Evolutionary conservation across 768 basidiomycete species (phyloP), one percentile per base, ranked within the genome.

Genomic region (Lyophyllum shimeji): DNA sequence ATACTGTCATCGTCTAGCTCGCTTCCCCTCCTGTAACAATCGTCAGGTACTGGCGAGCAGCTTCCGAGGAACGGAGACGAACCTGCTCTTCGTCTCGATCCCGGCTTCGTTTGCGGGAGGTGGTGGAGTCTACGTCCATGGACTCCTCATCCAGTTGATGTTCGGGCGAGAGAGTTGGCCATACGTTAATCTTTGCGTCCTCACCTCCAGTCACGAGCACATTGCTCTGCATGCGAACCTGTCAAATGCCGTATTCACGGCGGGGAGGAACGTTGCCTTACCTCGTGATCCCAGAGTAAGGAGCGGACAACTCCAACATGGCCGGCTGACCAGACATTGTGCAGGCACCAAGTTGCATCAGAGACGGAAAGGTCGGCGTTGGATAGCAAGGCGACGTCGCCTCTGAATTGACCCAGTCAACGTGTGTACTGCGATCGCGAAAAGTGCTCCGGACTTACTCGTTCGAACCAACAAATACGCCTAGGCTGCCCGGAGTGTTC

Each of bases 401-500:
- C 86, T 64, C 85, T 87, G 27, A 53, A 20, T n/a, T n/a, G 21
- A 23, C 50, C 43, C 13, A 44, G 56, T 56, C 51, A 42, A 51
- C 18, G 27, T 29, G n/a, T 18, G 24, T 13, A 17, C 31, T 13
- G 6, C 15, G n/a, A n/a, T n/a, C n/a, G 21, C 25, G 1, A 21
- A 15, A 46, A n/a, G 21, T n/a, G 9, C 1, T 15, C 18, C 42
- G 5, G 11, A 73, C 79, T 29, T 64, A 86, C 90, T 89, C 85
- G 51, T 92, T 90, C 1, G 89, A 89, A 0, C 89, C 90, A 4
- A 82, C 79, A 52, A 90, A 87, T 3, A 90, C 68, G 27, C 76
- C 76, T 8, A 88, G 69, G 18, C 72, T 74, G 40, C 73, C 71
- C 9, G 59, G 54, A 20, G 59, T 61, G 11, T 69, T 70, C 29